phyloP scores from a whole-genome alignment of 495 filamentous ascomycete genomes.

The Thermothielavioides terrestris region DNA sequence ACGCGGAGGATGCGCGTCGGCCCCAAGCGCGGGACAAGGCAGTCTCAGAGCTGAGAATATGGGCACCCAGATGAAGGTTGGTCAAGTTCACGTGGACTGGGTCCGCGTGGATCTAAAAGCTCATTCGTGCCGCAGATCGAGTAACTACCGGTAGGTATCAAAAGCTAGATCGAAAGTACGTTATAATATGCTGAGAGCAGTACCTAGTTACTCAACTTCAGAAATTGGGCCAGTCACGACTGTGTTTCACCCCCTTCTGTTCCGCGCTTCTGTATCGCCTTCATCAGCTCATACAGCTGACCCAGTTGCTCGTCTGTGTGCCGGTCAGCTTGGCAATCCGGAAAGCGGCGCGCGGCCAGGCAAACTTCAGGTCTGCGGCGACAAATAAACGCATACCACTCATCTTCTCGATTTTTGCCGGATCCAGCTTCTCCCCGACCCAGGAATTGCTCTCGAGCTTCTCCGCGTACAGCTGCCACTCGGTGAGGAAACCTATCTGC shows the following conservation, averaged over 20 bases:
- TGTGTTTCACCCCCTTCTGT: slow-evolving; percentile 31
- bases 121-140: too few relatives aligned
- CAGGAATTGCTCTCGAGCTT: slow-evolving; percentile 77
- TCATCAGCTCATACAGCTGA: slow-evolving; percentile 91
- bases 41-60: too few relatives aligned
- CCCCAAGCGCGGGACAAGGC: too few relatives aligned
- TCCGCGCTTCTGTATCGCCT: slow-evolving; percentile 59
- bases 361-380: not conserved
- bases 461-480: slow-evolving; percentile 95
- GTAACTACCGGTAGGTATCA: too few relatives aligned
- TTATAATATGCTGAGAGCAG: too few relatives aligned
- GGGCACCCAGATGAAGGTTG: too few relatives aligned
- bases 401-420: slow-evolving; percentile 79
- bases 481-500: slow-evolving; percentile 87
- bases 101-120: too few relatives aligned
- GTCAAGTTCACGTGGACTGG: too few relatives aligned
- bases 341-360: not conserved
- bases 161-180: too few relatives aligned
- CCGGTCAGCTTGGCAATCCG: not conserved
- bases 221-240: too few relatives aligned
- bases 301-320: slow-evolving; percentile 77
- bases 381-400: slow-evolving; percentile 56
- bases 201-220: too few relatives aligned
- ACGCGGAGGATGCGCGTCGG: too few relatives aligned
- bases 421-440: slow-evolving; percentile 69